phyloP scores from a whole-genome alignment of 176 grass and related monocot species.

The Avena atlantica region DNA sequence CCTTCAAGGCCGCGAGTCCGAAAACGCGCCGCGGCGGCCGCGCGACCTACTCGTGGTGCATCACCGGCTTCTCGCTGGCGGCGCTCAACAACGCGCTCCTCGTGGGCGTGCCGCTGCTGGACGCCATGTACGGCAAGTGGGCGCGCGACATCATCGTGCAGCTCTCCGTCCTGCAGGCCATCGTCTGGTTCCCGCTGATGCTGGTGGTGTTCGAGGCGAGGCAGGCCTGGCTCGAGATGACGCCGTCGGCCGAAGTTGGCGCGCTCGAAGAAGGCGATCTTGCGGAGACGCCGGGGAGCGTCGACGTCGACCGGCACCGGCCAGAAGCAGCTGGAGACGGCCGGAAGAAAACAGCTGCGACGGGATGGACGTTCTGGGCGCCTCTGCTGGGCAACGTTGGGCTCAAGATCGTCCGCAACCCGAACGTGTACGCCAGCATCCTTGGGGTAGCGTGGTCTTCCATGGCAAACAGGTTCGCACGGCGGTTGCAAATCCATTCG shows the following conservation, averaged over 20 bases:
- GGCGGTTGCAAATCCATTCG: not conserved
- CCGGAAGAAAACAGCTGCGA: not conserved
- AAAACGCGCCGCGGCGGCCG: not conserved
- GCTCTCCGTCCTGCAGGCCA: constrained; percentile 68
- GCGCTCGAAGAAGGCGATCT: not conserved
- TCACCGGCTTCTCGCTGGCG: constrained; percentile 79
- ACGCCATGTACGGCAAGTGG: constrained; percentile 94
- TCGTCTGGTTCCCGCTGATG: constrained; percentile 56
- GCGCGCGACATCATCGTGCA: constrained; percentile 87
- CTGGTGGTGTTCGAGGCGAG: constrained; percentile 76
- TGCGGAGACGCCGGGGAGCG: not conserved
- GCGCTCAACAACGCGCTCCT: constrained; percentile 79
- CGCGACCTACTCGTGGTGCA: constrained; percentile 46
- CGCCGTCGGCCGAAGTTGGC: no score
- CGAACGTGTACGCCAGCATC: constrained; percentile 78
- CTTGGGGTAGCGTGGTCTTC: constrained; percentile 66
- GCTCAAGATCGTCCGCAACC: constrained; percentile 65
- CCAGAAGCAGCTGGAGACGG: not conserved
- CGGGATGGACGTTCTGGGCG: constrained; percentile 30
- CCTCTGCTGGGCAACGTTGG: constrained; percentile 54
- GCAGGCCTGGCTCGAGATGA: constrained; percentile 38
- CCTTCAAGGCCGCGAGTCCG: not conserved
- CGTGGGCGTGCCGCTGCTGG: constrained; percentile 79
- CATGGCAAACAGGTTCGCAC: constrained; percentile 55
- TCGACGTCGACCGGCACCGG: not conserved